Evolutionary conservation across 2,329 filamentous ascomycete species (phyloP), one percentile per base, ranked within the genome.

Genomic region (Arthroderma sp.): DNA sequence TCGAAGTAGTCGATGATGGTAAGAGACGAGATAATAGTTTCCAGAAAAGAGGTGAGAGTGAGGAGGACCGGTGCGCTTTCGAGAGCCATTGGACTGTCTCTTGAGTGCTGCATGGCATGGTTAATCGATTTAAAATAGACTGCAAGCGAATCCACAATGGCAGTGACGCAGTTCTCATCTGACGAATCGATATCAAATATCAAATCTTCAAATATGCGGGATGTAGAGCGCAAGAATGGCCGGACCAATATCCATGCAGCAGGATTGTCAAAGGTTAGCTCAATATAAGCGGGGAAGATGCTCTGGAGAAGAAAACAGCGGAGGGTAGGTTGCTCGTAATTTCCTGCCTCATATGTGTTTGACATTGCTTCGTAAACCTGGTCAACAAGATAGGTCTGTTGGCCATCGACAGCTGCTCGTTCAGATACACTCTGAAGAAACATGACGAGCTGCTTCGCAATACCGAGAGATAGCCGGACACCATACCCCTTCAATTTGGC

Each of bases 401-500:
- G 69, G n/a, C 66, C 64, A 45, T 80, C 76, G 5, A 73, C 58
- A 1, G 73, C 73, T 0, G 77, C 75, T 44, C 75, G 66, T 54
- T 79, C 75, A 8, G 69, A 71, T 4, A 80, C 70, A 4, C 71
- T 72, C 44, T 79, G 74, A 9, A 81, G 57, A 56, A 79, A 81
- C n/a, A 66, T 65, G 5, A 68, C 69, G 31, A 80, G 62, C 46
- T 76, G 68, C 50, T 74, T 78, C 5, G 69, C 64, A 7, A 68
- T 68, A 5, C 61, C 50, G 27, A 71, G 66, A 3, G 58, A 59
- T 2, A 79, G 59, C 51, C 73, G 77, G 1, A 73, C 64, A 8
- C 68, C 71, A 48, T 80, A 81, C 38, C 74, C 70, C 50, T 74
- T 76, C 30, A 82, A 61, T 46, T 71, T 71, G 6, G 74, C 77